phyloP scores from a whole-genome alignment of 1,139 yeast genomes.

The Debaryomyces udenii region DNA sequence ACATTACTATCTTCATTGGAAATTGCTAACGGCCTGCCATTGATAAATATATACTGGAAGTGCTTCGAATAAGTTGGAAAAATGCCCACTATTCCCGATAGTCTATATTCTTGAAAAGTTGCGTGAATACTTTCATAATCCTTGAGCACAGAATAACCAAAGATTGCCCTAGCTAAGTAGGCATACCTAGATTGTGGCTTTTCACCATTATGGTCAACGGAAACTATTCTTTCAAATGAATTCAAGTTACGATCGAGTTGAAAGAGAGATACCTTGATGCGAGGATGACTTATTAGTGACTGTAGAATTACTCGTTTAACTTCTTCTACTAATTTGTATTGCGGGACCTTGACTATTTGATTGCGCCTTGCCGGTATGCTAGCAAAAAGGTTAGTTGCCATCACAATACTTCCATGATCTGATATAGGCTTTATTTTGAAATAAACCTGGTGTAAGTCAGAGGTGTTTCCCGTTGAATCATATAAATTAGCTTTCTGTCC shows the following conservation, averaged over 20 bases:
- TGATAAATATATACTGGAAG: constrained; percentile 52
- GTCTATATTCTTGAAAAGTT: constrained; percentile 22
- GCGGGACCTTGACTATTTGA: constrained; percentile 26
- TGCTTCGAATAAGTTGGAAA: constrained; percentile 32
- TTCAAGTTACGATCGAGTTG: constrained; percentile 12
- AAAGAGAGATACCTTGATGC: constrained; percentile 24
- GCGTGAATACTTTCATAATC: constrained; percentile 25
- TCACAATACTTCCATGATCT: constrained; percentile 55
- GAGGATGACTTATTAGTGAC: constrained; percentile 31
- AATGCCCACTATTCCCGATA: constrained; percentile 35
- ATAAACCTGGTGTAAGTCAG: not conserved
- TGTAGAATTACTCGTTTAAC: constrained; percentile 39
- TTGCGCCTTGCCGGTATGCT: constrained; percentile 60
- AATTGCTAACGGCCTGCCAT: constrained; percentile 36
- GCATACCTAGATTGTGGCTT: constrained; percentile 7
- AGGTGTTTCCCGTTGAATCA: not conserved
- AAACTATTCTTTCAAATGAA: constrained; percentile 10
- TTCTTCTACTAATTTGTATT: constrained; percentile 26
- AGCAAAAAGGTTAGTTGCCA: constrained; percentile 51
- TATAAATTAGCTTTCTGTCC: not conserved
- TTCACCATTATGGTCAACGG: not conserved
- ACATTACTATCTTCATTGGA: constrained; percentile 24
- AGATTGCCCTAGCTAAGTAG: constrained; percentile 18
- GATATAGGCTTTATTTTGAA: not conserved
- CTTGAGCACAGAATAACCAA: constrained; percentile 20